A percentile compares a stretch with the other conserved stretches of the same genome.
Conservation (phyloP, 2,329 filamentous ascomycete genomes). For the Hypoxylon sp. region DNA sequence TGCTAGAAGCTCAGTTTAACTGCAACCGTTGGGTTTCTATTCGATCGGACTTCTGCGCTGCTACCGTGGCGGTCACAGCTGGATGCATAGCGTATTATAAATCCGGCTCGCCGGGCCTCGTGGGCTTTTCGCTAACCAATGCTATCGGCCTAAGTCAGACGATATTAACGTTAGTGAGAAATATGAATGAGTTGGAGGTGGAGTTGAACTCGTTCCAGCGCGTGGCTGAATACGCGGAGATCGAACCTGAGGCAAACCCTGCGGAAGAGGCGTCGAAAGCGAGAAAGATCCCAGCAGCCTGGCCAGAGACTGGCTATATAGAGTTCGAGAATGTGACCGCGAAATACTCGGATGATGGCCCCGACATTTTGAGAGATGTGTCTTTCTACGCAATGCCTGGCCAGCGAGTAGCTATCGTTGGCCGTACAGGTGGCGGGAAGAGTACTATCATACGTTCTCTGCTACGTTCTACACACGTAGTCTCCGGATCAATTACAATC, state of each 20-base stretch:
- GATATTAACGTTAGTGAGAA: conserved; percentile 38
- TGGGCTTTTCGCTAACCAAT: conserved; percentile 41
- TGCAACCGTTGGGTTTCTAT: conserved; percentile 42
- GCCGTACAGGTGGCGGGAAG: conserved; percentile 66
- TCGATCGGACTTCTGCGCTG: conserved; percentile 39
- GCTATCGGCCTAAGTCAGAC: conserved; percentile 40
- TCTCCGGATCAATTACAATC: conserved; percentile 54
- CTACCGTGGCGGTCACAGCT: conserved; percentile 23
- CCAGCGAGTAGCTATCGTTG: conserved; percentile 34
- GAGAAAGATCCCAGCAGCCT: conserved; percentile 43
- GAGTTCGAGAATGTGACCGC: conserved; percentile 52
- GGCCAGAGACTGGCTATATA: conserved; percentile 51
- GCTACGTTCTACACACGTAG: conserved; percentile 55
- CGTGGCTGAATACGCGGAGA: conserved; percentile 52
- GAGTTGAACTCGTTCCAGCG: conserved; percentile 52
- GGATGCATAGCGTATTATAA: conserved; percentile 32
- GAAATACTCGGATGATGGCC: conserved; percentile 50
- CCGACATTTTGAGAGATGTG: conserved; percentile 52
- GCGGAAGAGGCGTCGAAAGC: conserved; percentile 34
- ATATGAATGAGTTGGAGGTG: conserved; percentile 44
- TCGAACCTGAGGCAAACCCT: conserved; percentile 50
- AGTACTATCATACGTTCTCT: conserved; percentile 62
- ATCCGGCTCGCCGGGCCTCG: conserved; percentile 25
- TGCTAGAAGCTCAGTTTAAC: conserved; percentile 53
- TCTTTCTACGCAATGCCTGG: conserved; percentile 42